Percentiles rank a stretch among this genome's conserved stretches.
These are phyloP conservation scores for Sequoiadendron giganteum DNA, from an alignment of 75 land plant species.

Conservation along the genomic window DNA sequence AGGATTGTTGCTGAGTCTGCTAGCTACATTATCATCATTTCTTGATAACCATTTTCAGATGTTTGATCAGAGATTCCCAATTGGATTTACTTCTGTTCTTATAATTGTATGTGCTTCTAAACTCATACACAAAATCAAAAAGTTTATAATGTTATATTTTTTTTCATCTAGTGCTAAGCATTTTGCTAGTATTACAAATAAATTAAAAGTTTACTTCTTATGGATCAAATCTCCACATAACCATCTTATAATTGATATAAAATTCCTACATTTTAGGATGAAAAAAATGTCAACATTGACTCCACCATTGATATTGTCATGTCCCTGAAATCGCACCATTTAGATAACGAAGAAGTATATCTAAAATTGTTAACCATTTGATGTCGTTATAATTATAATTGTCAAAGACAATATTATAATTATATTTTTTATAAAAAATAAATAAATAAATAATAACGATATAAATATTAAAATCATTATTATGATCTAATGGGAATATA, in stretches of 20 bases:
- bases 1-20: slow-evolving; percentile 74
- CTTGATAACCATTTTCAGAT: slow-evolving; percentile 77
- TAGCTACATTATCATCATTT: slow-evolving; percentile 83
- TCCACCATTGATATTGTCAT: neutral
- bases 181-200: neutral
- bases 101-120: slow-evolving; percentile 74
- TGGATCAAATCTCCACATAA: neutral
- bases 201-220: neutral
- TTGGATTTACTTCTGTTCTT: slow-evolving; percentile 94
- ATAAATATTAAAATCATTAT: too few relatives aligned
- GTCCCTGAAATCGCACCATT: too few relatives aligned
- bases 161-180: neutral
- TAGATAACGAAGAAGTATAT: too few relatives aligned
- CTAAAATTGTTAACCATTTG: too few relatives aligned
- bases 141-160: neutral
- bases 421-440: too few relatives aligned
- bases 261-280: neutral
- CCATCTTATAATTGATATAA: neutral
- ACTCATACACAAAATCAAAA: neutral
- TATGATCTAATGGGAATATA: too few relatives aligned
- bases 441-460: too few relatives aligned
- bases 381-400: too few relatives aligned
- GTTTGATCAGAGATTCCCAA: slow-evolving; percentile 72
- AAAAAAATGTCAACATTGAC: neutral
- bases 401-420: too few relatives aligned